Percentiles rank a stretch among this genome's conserved stretches.
These are phyloP conservation scores for Aspergillus diversus DNA, from an alignment of 495 filamentous ascomycete genomes.

Conservation along the genomic window DNA sequence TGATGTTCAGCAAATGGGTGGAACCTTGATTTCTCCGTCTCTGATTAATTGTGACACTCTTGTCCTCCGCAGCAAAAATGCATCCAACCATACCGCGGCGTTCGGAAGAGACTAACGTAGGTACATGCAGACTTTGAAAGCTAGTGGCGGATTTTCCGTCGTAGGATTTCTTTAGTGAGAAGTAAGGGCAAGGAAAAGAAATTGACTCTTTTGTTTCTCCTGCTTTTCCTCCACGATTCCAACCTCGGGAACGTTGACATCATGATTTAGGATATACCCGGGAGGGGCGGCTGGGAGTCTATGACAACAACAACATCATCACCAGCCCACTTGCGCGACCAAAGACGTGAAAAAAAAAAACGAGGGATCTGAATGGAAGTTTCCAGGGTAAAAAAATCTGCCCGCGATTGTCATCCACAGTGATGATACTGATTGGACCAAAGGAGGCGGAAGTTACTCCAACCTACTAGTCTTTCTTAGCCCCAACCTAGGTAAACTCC, in stretches of 20 bases:
- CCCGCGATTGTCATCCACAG: no score
- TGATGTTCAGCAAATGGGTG: not conserved
- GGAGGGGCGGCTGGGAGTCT: not conserved
- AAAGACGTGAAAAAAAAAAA: not conserved
- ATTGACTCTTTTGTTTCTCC: no score
- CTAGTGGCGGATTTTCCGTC: conserved; percentile 21
- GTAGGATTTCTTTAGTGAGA: not conserved
- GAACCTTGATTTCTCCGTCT: conserved; percentile 2
- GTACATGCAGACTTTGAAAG: conserved; percentile 23
- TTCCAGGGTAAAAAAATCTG: no score
- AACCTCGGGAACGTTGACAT: conserved; percentile 14
- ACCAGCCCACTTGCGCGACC: not conserved
- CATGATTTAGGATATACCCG: conserved; percentile 3
- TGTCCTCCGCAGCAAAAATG: not conserved
- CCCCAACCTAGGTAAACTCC: no score
- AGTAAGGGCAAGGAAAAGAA: no score
- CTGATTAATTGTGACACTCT: not conserved
- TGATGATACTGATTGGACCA: no score
- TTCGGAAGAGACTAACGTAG: conserved; percentile 22
- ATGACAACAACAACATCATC: not conserved
- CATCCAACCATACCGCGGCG: not conserved
- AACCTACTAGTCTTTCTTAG: no score
- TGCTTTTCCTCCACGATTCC: not conserved
- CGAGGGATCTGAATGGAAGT: no score
- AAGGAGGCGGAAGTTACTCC: no score